Percentiles rank a stretch among this genome's conserved stretches.
Conservation (phyloP, 1,284 basidiomycete genomes). For the Trametes pubescens region DNA sequence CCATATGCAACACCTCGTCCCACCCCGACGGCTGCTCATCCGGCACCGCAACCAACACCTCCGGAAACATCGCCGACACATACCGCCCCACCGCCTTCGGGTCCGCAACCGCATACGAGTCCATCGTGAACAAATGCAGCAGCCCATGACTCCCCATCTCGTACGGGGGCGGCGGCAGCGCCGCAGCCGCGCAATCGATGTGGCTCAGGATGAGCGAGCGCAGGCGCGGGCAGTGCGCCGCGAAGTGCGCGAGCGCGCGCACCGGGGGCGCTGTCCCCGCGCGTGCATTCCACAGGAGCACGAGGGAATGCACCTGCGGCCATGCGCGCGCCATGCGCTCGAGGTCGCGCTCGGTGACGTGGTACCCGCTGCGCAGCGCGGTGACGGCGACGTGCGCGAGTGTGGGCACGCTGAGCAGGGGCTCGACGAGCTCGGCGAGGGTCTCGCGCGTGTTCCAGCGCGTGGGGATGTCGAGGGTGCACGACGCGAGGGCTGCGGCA, state of each 20-base stretch:
- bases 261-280: constrained; percentile 1
- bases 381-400: constrained; percentile 8
- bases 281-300: constrained; percentile 8
- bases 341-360: constrained; percentile 10
- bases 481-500: background rate
- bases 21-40: constrained; percentile 9
- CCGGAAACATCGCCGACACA: constrained; percentile 9
- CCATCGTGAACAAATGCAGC: background rate
- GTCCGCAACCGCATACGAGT: background rate
- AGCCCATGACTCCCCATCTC: background rate
- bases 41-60: background rate
- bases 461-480: constrained; percentile 7
- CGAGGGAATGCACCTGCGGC: background rate
- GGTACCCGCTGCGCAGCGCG: constrained; percentile 10
- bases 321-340: constrained; percentile 17
- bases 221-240: constrained; percentile 5
- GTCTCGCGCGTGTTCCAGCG: constrained; percentile 16
- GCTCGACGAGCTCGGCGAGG: constrained; percentile 5
- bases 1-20: constrained; percentile 4
- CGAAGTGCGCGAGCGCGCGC: constrained; percentile 12
- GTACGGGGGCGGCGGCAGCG: constrained; percentile 4
- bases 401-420: background rate
- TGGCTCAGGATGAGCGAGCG: constrained; percentile 3
- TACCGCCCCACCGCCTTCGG: constrained; percentile 10
- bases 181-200: constrained; percentile 5